Evolutionary conservation across 208 protist genomes (phyloP), one percentile per base, ranked within the genome.

Genomic region (Leishmania braziliensis): DNA sequence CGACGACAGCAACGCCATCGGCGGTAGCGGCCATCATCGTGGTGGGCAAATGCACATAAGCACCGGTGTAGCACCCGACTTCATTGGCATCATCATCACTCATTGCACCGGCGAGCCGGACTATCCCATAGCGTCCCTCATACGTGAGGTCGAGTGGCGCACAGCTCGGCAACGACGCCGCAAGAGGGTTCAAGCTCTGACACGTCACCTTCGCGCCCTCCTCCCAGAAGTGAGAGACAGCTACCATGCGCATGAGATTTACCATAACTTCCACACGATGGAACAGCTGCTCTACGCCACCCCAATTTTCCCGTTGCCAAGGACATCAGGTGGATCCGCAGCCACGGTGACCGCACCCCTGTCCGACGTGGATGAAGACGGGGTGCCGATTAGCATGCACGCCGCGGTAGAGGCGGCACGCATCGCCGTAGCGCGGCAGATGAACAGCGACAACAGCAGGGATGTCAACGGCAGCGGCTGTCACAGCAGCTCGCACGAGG

Each of bases 51-150:
- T 56, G 75, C 46, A 20, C 68, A 65, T 6, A 10, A 58, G 12
- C 75, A 75, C 78, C 46, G 50, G 68, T 33, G 81, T 87, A 0
- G 2, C 53, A 1, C 85, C 90, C 0, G 88, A 92, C 75, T 96
- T 95, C 77, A 75, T 96, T 33, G 91, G 88, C 18, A 63, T 96
- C n/a, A 94, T 96, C 78, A 78, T 96, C 3, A 95, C 91, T 6
- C 84, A 88, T 68, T 96, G 93, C 86, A 90, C 90, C 16, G 89
- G 93, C 8, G 69, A 82, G 26, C 60, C 82, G 12, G 80, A 83
- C 43, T 95, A 91, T 75, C 80, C 81, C 0, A 50, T 82, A 33
- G 53, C 39, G 1, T 54, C 71, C 18, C 65, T 85, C 9, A 20
- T 78, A 23, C 12, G 62, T 1, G 77, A 85, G 2, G 46, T 79